A percentile compares a stretch with the other conserved stretches of the same genome.
phyloP scores from a whole-genome alignment of 495 filamentous ascomycete species.

The Penicillium turbatum region DNA sequence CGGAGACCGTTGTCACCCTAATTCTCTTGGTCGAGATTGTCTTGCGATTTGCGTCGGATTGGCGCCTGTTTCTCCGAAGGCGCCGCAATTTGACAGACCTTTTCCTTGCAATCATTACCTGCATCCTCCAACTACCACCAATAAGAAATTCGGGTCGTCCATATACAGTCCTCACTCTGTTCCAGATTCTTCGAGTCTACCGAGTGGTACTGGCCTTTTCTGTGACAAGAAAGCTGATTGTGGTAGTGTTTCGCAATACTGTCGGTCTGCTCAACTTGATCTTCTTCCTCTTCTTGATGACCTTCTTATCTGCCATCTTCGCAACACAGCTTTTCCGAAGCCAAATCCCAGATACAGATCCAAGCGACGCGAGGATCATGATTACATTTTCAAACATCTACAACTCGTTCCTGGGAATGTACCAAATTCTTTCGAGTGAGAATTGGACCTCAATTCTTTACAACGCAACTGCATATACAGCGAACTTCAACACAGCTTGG shows the following conservation, averaged over 20 bases:
- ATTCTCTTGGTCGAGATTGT: constrained; percentile 79
- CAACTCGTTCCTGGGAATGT: constrained; percentile 97
- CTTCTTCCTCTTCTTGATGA: constrained; percentile 92
- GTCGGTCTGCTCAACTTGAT: constrained; percentile 91
- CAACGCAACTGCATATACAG: constrained; percentile 66
- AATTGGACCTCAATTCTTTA: constrained; percentile 92
- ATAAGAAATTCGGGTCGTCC: constrained; percentile 70
- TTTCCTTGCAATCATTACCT: constrained; percentile 70
- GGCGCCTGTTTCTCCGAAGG: constrained; percentile 69
- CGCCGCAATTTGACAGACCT: constrained; percentile 77
- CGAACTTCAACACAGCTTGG: constrained; percentile 68
- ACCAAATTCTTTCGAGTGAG: constrained; percentile 95
- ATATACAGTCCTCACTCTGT: constrained; percentile 88
- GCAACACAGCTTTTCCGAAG: constrained; percentile 91
- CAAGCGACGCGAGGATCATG: constrained; percentile 50
- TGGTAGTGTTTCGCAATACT: constrained; percentile 84
- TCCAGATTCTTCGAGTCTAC: constrained; percentile 91
- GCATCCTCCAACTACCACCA: constrained; percentile 77
- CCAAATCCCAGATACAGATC: constrained; percentile 60
- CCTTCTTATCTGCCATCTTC: constrained; percentile 89
- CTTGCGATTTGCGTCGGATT: constrained; percentile 71
- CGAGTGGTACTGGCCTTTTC: constrained; percentile 85
- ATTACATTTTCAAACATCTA: constrained; percentile 87
- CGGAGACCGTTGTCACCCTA: constrained; percentile 74
- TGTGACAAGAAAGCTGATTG: constrained; percentile 78